A percentile compares a stretch with the other conserved stretches of the same genome.
phyloP scores from a whole-genome alignment of 2,329 filamentous ascomycete genomes.

The Pseudocercospora eumusae region DNA sequence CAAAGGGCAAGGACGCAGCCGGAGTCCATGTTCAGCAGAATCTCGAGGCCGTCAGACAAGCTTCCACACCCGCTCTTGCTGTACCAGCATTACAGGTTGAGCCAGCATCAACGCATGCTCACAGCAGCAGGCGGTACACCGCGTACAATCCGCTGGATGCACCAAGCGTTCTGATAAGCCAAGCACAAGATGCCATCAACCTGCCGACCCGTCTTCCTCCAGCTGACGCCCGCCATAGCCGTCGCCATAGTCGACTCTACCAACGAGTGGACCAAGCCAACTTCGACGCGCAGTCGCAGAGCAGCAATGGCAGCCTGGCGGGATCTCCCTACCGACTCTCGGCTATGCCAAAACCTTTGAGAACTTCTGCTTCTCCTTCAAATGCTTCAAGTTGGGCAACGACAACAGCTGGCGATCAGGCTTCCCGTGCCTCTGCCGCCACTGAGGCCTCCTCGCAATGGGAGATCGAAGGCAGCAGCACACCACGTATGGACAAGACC shows the following conservation, averaged over 20 bases:
- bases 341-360: not conserved
- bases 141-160: not conserved
- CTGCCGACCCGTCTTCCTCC: not conserved
- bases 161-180: not conserved
- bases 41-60: not conserved
- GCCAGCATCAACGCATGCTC: not conserved
- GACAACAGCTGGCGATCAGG: not conserved
- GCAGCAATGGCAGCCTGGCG: not conserved
- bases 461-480: not conserved
- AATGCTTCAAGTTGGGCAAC: not conserved
- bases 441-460: not conserved
- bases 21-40: slow-evolving; percentile 1
- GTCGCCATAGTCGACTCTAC: slow-evolving; percentile 3
- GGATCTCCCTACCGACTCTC: not conserved
- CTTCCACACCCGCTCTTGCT: not conserved
- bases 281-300: not conserved
- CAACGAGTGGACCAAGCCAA: not conserved
- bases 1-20: slow-evolving; percentile 2
- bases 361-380: not conserved
- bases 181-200: not conserved
- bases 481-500: not conserved
- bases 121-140: not conserved
- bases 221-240: not conserved
- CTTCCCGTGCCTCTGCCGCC: not conserved
- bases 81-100: not conserved